These are phyloP conservation scores for Dactylella cylindrospora DNA, from an alignment of 2,329 filamentous ascomycete species.

Conservation along the genomic window DNA sequence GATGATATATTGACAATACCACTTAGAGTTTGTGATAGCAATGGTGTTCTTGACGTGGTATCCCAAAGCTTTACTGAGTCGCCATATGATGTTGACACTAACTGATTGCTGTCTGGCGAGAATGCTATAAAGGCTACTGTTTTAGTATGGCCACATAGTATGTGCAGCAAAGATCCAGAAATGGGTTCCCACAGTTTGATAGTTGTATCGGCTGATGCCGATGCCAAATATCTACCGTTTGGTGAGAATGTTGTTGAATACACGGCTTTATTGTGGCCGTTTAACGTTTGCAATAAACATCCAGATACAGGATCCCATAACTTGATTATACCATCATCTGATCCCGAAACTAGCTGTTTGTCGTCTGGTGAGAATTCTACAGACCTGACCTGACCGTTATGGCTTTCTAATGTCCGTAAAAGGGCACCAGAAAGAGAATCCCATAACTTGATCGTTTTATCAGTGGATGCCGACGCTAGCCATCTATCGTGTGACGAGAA, in stretches of 20 bases:
- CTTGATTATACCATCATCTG: conserved; percentile 52
- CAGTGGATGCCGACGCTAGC: conserved; percentile 4
- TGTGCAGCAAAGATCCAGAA: neutral
- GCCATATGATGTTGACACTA: neutral
- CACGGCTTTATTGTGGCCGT: neutral
- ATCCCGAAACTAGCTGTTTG: conserved; percentile 41
- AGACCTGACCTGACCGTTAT: conserved; percentile 3
- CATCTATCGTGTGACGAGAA: conserved; percentile 7
- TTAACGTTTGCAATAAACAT: neutral
- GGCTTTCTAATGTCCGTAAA: conserved; percentile 1
- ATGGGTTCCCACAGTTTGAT: neutral
- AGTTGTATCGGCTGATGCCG: neutral
- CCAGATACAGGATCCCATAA: conserved; percentile 49
- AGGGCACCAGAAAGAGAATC: neutral
- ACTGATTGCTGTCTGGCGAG: conserved; percentile 1
- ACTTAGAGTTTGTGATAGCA: neutral
- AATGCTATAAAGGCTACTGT: neutral
- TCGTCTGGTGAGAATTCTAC: conserved; percentile 39
- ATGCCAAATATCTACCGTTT: neutral
- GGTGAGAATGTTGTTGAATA: neutral
- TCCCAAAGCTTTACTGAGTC: neutral
- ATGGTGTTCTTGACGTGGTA: neutral
- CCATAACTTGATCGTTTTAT: conserved; percentile 3
- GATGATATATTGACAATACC: neutral
- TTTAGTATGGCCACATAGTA: neutral